Percentiles rank a stretch among this genome's conserved stretches.
phyloP scores from a whole-genome alignment of 169 alveolate species.

The Fabrea salina region DNA sequence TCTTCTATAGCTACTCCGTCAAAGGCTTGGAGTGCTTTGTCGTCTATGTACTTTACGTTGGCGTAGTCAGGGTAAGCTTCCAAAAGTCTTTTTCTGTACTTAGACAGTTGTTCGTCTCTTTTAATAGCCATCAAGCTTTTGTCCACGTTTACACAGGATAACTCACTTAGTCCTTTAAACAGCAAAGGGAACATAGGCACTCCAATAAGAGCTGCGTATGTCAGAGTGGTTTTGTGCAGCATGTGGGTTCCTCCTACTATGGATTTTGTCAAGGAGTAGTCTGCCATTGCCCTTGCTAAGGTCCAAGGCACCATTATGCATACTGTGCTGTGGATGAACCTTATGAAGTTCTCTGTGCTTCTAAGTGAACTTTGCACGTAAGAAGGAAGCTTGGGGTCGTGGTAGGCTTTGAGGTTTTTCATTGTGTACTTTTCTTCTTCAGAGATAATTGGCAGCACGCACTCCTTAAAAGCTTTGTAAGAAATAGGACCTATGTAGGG shows the following conservation, averaged over 20 bases:
- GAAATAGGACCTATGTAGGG: background rate
- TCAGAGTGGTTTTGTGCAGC: background rate
- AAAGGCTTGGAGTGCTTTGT: background rate
- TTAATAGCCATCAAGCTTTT: background rate
- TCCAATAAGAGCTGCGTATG: background rate
- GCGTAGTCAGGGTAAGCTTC: background rate
- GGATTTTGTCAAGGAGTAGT: background rate
- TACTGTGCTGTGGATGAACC: background rate
- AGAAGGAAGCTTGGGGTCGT: background rate
- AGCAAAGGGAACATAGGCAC: background rate
- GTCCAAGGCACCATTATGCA: background rate
- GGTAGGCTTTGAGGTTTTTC: background rate
- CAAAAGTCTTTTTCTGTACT: background rate
- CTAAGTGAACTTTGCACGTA: background rate
- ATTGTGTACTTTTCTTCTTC: background rate
- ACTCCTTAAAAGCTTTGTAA: background rate
- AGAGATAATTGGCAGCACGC: background rate
- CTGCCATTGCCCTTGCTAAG: background rate
- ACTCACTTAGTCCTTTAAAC: background rate
- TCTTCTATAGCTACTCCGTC: no score
- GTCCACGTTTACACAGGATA: background rate
- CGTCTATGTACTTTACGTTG: background rate
- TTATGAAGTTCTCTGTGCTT: background rate
- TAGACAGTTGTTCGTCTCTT: background rate
- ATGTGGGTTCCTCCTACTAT: background rate